A percentile compares a stretch with the other conserved stretches of the same genome.
These are phyloP conservation scores for Aspergillus ochraceus DNA, from an alignment of 2,329 filamentous ascomycete species.

Conservation along the genomic window DNA sequence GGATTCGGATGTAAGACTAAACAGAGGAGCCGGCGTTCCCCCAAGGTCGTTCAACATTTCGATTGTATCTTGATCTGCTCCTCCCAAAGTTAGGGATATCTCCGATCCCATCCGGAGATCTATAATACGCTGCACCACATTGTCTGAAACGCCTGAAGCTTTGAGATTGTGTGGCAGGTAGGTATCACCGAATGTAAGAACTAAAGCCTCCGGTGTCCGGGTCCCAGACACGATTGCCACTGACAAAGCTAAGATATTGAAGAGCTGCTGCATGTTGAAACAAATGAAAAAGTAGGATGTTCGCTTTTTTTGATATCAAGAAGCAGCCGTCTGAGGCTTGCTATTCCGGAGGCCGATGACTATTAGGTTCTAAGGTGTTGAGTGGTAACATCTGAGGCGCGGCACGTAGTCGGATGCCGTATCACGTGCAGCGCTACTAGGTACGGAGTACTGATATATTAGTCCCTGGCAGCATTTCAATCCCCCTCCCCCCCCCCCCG, in stretches of 20 bases:
- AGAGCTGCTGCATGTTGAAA: conserved; percentile 27
- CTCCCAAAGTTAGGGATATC: conserved; percentile 45
- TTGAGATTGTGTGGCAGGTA: neutral
- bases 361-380: neutral
- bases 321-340: neutral
- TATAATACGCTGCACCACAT: conserved; percentile 39
- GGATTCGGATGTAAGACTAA: conserved; percentile 37
- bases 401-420: neutral
- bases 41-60: conserved; percentile 62
- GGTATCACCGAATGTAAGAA: conserved; percentile 32
- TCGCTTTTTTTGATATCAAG: neutral
- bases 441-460: no score
- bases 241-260: conserved; percentile 28
- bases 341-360: neutral
- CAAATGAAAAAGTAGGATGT: neutral
- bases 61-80: conserved; percentile 52
- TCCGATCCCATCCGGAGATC: conserved; percentile 51
- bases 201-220: conserved; percentile 32
- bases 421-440: neutral
- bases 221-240: conserved; percentile 26
- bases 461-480: no score
- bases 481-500: no score
- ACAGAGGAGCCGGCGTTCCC: conserved; percentile 52
- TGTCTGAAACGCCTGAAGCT: conserved; percentile 21
- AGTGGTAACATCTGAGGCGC: neutral